phyloP scores from a whole-genome alignment of 2,329 filamentous ascomycete species.

The Trichoderma arundinaceum region DNA sequence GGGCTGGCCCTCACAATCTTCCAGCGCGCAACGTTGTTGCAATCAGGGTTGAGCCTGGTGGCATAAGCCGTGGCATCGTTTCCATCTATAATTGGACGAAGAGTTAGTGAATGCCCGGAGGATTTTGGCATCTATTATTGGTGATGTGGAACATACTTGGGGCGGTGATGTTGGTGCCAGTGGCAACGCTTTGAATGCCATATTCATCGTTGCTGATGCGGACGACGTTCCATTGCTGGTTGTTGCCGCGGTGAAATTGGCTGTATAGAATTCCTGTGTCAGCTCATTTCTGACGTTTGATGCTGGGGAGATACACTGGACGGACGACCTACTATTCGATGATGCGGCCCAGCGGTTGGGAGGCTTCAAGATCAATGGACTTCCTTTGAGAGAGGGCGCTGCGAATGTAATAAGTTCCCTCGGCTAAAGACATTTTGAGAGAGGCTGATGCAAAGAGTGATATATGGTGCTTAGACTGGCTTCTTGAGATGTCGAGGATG shows the following conservation, averaged over 20 bases:
- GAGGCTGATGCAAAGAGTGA: not conserved
- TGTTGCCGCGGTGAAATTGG: not conserved
- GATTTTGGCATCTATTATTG: too few species aligned
- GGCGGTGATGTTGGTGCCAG: constrained; percentile 13
- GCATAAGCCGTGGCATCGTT: not conserved
- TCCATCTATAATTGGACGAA: not conserved
- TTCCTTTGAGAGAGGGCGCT: not conserved
- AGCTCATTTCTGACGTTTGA: not conserved
- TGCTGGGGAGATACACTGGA: not conserved
- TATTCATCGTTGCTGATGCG: constrained; percentile 3
- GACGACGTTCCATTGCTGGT: constrained; percentile 17
- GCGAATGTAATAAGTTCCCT: constrained; percentile 10
- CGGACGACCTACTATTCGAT: constrained; percentile 7
- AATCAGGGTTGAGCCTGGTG: not conserved
- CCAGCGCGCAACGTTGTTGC: constrained; percentile 6
- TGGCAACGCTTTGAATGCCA: constrained; percentile 17
- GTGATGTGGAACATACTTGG: not conserved
- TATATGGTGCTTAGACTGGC: not conserved
- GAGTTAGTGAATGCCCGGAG: not conserved
- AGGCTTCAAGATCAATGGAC: constrained; percentile 10
- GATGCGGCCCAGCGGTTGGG: constrained; percentile 11
- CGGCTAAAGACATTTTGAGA: constrained; percentile 15
- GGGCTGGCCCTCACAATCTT: not conserved
- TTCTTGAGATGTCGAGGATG: not conserved
- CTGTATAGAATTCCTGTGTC: not conserved